Evolutionary conservation across 306 rosid species (phyloP), one percentile per base, ranked within the genome.

Genomic region (Macrotyloma uniflorum): DNA sequence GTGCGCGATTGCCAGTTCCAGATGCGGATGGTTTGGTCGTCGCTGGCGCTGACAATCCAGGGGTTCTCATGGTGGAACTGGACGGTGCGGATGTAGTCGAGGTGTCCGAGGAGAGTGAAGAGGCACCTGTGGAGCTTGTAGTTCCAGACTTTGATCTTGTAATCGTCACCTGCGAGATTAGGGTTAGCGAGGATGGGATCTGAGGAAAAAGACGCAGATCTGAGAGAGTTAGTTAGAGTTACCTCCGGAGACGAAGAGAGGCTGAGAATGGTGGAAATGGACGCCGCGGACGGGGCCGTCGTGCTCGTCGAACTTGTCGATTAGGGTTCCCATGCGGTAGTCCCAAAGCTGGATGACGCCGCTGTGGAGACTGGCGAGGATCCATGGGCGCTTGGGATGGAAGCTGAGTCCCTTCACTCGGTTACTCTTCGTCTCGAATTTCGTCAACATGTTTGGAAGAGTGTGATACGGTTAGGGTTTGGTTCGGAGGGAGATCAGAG

Each of bases 1-100:
- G 97, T 92, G 3, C 98, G 92, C 4, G 98, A 94, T 69, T 94
- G 98, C 98, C 98, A 94, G 83, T 94, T 94, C 98, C 98, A 94
- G 62, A 94, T 87, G 16, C 98, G 98, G 79, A 94, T 92, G n/a
- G 98, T 94, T 82, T 94, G 98, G 82, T 94, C 98, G 49, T 94
- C 98, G 67, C 98, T 94, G 14, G 97, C 95, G 74, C 98, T 94
- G 54, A 94, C 98, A 75, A 94, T 90, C 98, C 98, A 94, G 4
- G 98, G 98, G 67, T 67, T 80, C 77, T 92, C 98, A 8, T 94
- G 98, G 83, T 94, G 98, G 85, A 94, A 94, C 79, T 94, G 98
- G 70, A 94, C 97, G 0, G 98, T 94, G 4, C 98, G 95, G 22
- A 94, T 94, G 72, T 94, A 92, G 80, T 94, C 98, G 40, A 94